These are phyloP conservation scores for Xylariaceae sp. DNA, from an alignment of 2,329 filamentous ascomycete species.

Conservation along the genomic window DNA sequence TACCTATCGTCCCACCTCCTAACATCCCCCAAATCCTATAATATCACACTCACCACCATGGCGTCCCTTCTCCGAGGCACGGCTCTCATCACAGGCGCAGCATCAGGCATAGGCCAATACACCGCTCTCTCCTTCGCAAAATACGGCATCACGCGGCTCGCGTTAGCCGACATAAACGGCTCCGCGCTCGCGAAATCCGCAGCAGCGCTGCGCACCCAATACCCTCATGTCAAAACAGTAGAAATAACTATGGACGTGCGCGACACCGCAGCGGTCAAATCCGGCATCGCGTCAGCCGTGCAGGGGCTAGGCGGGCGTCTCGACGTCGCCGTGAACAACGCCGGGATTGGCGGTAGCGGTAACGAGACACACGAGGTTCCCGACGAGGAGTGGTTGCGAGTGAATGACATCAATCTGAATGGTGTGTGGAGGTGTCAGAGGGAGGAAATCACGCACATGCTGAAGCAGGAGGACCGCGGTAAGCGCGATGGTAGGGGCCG, in stretches of 20 bases:
- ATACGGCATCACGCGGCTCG: conserved; percentile 44
- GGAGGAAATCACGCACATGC: conserved; percentile 48
- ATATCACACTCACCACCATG: background rate
- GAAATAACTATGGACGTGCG: conserved; percentile 44
- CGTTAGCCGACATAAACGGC: conserved; percentile 43
- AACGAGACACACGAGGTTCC: conserved; percentile 42
- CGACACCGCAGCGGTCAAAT: conserved; percentile 39
- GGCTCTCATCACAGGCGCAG: conserved; percentile 45
- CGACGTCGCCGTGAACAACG: conserved; percentile 54
- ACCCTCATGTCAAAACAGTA: conserved; percentile 39
- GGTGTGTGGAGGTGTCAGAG: conserved; percentile 56
- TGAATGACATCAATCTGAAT: conserved; percentile 51
- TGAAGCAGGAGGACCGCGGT: conserved; percentile 45
- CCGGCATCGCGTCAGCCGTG: conserved; percentile 31
- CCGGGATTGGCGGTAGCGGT: conserved; percentile 43
- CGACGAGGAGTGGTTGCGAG: conserved; percentile 45
- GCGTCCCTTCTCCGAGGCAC: background rate
- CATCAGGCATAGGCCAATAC: conserved; percentile 46
- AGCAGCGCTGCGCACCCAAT: conserved; percentile 30
- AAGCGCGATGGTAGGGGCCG: conserved; percentile 40
- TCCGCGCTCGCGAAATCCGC: conserved; percentile 30
- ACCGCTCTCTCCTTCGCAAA: conserved; percentile 37
- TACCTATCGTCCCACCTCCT: background rate
- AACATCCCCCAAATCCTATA: background rate
- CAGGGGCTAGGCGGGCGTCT: conserved; percentile 46